Evolutionary conservation across 1,284 basidiomycete genomes (phyloP).

Genomic region (Melampsora larici-populina): DNA sequence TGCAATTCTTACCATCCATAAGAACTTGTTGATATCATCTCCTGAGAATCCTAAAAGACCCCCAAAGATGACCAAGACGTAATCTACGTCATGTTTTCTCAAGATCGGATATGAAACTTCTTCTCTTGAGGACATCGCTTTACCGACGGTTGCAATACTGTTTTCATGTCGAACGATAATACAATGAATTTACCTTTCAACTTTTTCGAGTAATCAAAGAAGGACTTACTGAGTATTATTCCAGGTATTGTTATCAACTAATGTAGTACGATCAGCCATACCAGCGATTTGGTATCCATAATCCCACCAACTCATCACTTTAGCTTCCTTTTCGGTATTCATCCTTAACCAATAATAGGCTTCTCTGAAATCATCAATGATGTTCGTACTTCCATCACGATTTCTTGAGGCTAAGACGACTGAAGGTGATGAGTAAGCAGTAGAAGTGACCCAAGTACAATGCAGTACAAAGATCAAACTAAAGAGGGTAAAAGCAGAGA

Average conservation of each 20-base stretch:
- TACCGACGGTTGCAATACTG: slow-evolving; percentile 94
- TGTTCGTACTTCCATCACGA: slow-evolving; percentile 81
- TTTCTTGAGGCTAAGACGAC: slow-evolving; percentile 83
- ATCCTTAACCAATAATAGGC: slow-evolving; percentile 99
- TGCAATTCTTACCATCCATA: slow-evolving; percentile 97
- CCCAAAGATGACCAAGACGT: slow-evolving; percentile 96
- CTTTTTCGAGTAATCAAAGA: not conserved
- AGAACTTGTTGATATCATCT: slow-evolving; percentile 99
- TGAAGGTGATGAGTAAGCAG: slow-evolving; percentile 94
- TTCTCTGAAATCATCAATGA: slow-evolving; percentile 99
- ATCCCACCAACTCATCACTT: slow-evolving; percentile 99
- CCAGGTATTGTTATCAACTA: slow-evolving; percentile 99
- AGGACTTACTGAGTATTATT: slow-evolving; percentile 80
- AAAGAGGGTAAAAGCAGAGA: slow-evolving; percentile 80
- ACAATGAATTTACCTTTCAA: not conserved
- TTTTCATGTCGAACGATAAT: slow-evolving; percentile 56
- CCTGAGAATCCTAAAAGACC: slow-evolving; percentile 95
- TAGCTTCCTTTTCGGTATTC: slow-evolving; percentile 86
- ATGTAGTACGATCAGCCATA: slow-evolving; percentile 93
- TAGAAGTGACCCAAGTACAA: slow-evolving; percentile 94
- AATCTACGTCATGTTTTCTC: slow-evolving; percentile 95
- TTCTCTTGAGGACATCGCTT: slow-evolving; percentile 91
- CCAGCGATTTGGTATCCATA: slow-evolving; percentile 99
- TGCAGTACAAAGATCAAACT: slow-evolving; percentile 61
- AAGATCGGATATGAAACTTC: slow-evolving; percentile 96